Evolutionary conservation across 805 yeast genomes (phyloP), one percentile per base, ranked within the genome.

Genomic region (Ogataea glucozyma): DNA sequence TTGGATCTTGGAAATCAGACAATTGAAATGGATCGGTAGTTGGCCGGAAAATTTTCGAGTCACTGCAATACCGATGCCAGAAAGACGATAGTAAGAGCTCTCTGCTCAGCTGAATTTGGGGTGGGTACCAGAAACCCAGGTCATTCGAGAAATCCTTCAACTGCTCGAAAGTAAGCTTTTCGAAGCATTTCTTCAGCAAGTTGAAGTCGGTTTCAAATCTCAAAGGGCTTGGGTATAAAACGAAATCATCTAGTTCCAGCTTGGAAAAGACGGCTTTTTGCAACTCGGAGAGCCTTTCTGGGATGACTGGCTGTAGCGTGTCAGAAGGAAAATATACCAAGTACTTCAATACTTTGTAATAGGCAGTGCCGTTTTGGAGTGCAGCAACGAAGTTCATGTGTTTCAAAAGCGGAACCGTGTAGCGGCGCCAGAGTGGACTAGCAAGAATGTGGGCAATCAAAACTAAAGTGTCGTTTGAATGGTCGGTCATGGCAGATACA

Each of bases 381-480:
- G 30, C 1, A 61, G 36, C 49, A 6, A 54, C n/a, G 18, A 67
- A 52, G 35, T 57, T 54, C 17, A 46, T 13, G 16, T 62, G 61
- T 12, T 57, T 56, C 22, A 72, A 22, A 3, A 72, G 26, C 0
- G 64, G 46, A 40, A 60, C 64, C 4, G 62, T 38, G 36, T 60
- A 72, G 34, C 66, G 51, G 42, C 78, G 58, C 0, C 76, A 66
- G 0, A 76, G 74, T 6, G 69, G 49, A 40, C 67, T 72, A 3
- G 76, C 69, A 6, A 72, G 38, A 1, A 66, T 40, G 6, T 53
- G 39, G 4, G 58, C 40, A 10, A 71, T 33, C 16, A 71, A 47
- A 17, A 49, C 38, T 6, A 67, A 13, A 2, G 56, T 41, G 11
- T 45, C 26, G 22, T 47, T 47, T 16, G 23, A 19, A 18, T 37